phyloP scores from a whole-genome alignment of 2,329 filamentous ascomycete species.

The Curvularia lunata region DNA sequence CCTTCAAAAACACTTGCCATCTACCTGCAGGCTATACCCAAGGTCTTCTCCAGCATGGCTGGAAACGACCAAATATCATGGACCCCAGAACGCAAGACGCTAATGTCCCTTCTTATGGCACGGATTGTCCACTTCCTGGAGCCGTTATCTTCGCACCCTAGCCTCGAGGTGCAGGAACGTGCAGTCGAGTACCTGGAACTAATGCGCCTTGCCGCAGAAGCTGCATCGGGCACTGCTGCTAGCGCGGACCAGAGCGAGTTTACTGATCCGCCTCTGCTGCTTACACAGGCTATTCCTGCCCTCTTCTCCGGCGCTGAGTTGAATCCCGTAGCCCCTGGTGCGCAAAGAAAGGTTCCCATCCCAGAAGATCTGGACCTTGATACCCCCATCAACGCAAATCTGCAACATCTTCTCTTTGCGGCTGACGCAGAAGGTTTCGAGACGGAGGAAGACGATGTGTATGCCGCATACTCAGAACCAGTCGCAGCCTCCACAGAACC shows the following conservation, averaged over 20 bases:
- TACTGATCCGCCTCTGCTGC: conserved; percentile 76
- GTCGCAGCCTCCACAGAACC: conserved; percentile 34
- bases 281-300: conserved; percentile 89
- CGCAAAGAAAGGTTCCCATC: conserved; percentile 84
- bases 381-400: conserved; percentile 77
- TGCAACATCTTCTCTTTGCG: conserved; percentile 69
- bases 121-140: conserved; percentile 84
- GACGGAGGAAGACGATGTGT: conserved; percentile 54
- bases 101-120: conserved; percentile 77
- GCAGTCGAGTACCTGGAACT: conserved; percentile 92
- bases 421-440: conserved; percentile 55
- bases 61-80: conserved; percentile 70
- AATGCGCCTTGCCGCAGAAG: conserved; percentile 84
- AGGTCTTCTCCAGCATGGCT: conserved; percentile 78
- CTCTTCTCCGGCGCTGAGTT: conserved; percentile 87
- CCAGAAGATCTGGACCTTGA: conserved; percentile 80
- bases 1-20: conserved; percentile 74
- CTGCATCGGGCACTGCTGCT: conserved; percentile 69
- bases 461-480: conserved; percentile 55
- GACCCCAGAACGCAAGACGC: conserved; percentile 75
- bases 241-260: conserved; percentile 68
- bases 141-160: conserved; percentile 78
- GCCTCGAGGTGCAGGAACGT: conserved; percentile 91
- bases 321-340: conserved; percentile 84
- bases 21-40: conserved; percentile 83